Conservation (phyloP, 768 basidiomycete genomes). For the Mycena rebaudengoi region DNA sequence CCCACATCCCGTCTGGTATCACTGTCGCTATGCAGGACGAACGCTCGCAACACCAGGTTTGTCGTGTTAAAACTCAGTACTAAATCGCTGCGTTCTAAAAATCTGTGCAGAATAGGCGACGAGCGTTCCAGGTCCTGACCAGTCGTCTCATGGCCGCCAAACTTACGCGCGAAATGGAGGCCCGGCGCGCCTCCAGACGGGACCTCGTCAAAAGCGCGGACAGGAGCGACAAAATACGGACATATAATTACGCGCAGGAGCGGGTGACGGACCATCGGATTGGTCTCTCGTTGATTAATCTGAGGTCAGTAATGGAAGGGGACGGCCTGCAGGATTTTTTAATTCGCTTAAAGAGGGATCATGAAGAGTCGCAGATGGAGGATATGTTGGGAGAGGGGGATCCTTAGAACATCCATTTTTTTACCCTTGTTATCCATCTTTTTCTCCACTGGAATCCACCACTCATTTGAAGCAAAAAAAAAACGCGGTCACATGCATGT, state of each 20-base stretch:
- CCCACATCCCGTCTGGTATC: conserved; percentile 92
- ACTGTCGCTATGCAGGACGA: conserved; percentile 99
- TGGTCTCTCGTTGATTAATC: conserved; percentile 75
- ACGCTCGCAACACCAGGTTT: conserved; percentile 92
- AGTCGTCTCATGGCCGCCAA: conserved; percentile 87
- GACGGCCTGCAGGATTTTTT: conserved; percentile 67
- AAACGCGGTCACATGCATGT: too few species aligned
- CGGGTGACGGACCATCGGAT: conserved; percentile 94
- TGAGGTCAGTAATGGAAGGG: conserved; percentile 71
- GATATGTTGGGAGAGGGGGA: conserved; percentile 48
- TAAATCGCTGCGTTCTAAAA: background rate
- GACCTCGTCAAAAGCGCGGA: conserved; percentile 84
- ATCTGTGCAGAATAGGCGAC: conserved; percentile 78
- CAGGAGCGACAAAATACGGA: conserved; percentile 93
- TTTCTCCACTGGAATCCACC: too few species aligned
- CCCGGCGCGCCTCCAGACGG: conserved; percentile 72
- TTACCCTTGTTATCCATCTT: too few species aligned
- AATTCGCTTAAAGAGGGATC: conserved; percentile 61
- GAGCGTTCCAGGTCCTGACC: conserved; percentile 90
- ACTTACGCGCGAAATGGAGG: conserved; percentile 72
- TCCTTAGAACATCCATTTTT: too few species aligned
- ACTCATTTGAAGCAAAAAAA: too few species aligned
- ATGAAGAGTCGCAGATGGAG: conserved; percentile 65
- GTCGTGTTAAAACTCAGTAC: conserved; percentile 15
- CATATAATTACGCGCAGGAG: conserved; percentile 96